phyloP scores from a whole-genome alignment of 2,329 filamentous ascomycete genomes.

The Colletotrichum lini region DNA sequence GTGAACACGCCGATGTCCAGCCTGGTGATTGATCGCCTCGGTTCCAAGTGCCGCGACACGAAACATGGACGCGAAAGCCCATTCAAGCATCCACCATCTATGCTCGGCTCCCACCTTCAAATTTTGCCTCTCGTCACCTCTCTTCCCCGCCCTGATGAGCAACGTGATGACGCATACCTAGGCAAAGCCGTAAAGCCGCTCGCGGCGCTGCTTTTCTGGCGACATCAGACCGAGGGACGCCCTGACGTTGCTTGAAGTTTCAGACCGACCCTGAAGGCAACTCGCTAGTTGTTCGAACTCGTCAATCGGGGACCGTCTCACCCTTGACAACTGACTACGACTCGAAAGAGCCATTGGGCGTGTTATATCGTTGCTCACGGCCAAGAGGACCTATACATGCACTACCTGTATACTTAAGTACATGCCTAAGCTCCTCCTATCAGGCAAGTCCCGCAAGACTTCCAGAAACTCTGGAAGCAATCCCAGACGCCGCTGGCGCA shows the following conservation, averaged over 20 bases:
- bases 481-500: too few species aligned
- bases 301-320: neutral
- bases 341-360: neutral
- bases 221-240: conserved; percentile 7
- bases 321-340: neutral
- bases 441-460: neutral
- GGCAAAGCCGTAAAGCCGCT: conserved; percentile 6
- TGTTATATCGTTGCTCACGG: neutral
- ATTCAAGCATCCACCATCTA: conserved; percentile 2
- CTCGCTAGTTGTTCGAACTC: neutral
- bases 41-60: conserved; percentile 29
- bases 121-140: neutral
- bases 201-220: conserved; percentile 2
- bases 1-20: neutral
- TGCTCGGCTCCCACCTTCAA: neutral
- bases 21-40: conserved; percentile 13
- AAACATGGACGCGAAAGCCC: conserved; percentile 37
- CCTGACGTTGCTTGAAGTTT: conserved; percentile 12
- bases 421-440: too few species aligned
- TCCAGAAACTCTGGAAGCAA: neutral
- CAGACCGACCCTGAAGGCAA: conserved; percentile 8
- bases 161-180: neutral
- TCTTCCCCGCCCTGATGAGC: conserved; percentile 14
- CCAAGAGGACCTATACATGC: neutral
- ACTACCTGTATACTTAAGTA: too few species aligned